These are phyloP conservation scores for Vitis hybrid DNA, from an alignment of 177 flowering plant species.

Conservation along the genomic window DNA sequence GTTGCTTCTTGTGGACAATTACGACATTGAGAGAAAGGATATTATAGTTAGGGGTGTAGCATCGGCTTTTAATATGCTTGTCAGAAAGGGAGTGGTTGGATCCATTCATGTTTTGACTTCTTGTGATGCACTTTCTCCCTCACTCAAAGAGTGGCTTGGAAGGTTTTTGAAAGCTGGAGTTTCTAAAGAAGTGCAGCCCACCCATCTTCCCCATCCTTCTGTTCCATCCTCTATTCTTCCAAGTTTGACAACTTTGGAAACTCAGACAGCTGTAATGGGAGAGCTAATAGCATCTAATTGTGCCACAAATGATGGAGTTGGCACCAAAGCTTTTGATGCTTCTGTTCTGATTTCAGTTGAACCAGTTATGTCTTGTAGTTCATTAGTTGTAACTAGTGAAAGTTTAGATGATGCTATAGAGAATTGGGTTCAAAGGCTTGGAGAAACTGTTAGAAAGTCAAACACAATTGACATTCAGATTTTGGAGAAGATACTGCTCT, in stretches of 20 bases:
- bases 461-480: slow-evolving; percentile 26
- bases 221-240: slow-evolving; percentile 17
- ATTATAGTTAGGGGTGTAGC: slow-evolving; percentile 53
- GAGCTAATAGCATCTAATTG: slow-evolving; percentile 10
- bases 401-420: slow-evolving; percentile 15
- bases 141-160: slow-evolving; percentile 49
- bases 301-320: slow-evolving; percentile 4
- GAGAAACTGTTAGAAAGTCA: slow-evolving; percentile 24
- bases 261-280: slow-evolving; percentile 3
- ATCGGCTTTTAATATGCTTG: slow-evolving; percentile 51
- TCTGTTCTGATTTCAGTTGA: slow-evolving; percentile 14
- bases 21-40: slow-evolving; percentile 50
- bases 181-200: slow-evolving; percentile 13
- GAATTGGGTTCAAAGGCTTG: slow-evolving; percentile 30
- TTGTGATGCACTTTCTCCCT: slow-evolving; percentile 47
- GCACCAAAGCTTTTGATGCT: slow-evolving; percentile 7
- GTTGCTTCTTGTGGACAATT: slow-evolving; percentile 62
- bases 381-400: slow-evolving; percentile 7
- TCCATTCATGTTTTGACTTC: slow-evolving; percentile 59
- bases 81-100: slow-evolving; percentile 55
- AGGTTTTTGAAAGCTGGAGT: slow-evolving; percentile 24
- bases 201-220: slow-evolving; percentile 13
- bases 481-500: slow-evolving; percentile 36
- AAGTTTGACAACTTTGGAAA: slow-evolving; percentile 9
- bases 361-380: slow-evolving; percentile 11